These are phyloP conservation scores for Carallia pectinifolia DNA, from an alignment of 345 rosid species.

Conservation along the genomic window DNA sequence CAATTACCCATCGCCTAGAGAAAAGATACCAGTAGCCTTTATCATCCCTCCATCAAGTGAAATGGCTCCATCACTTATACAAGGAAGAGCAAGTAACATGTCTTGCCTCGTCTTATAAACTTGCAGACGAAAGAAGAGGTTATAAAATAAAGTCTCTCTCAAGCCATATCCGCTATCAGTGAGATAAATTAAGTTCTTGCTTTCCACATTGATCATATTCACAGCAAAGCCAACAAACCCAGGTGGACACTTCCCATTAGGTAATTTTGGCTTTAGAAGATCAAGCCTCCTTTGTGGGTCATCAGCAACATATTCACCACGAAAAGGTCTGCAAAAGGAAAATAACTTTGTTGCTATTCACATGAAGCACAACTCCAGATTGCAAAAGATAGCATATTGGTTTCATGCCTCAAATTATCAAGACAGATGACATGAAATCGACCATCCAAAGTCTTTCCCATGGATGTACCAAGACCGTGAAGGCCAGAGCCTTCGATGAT, in stretches of 20 bases:
- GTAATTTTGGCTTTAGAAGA: slow-evolving; percentile 72
- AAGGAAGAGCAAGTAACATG: slow-evolving; percentile 71
- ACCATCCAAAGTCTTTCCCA: slow-evolving; percentile 61
- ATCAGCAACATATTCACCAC: slow-evolving; percentile 65
- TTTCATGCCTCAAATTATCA: slow-evolving; percentile 67
- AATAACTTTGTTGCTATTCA: slow-evolving; percentile 3
- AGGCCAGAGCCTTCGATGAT: slow-evolving; percentile 60
- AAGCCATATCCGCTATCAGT: slow-evolving; percentile 70
- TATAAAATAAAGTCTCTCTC: slow-evolving; percentile 87
- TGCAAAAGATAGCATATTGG: slow-evolving; percentile 9
- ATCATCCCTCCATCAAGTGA: slow-evolving; percentile 95
- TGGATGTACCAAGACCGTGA: slow-evolving; percentile 75
- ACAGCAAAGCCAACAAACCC: slow-evolving; percentile 94
- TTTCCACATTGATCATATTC: slow-evolving; percentile 74
- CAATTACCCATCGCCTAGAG: slow-evolving; percentile 64
- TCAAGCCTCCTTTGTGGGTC: slow-evolving; percentile 88
- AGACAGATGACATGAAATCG: slow-evolving; percentile 72
- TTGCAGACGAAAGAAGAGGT: slow-evolving; percentile 70
- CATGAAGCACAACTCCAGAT: slow-evolving; percentile 9
- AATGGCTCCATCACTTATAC: slow-evolving; percentile 80
- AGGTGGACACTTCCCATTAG: slow-evolving; percentile 68
- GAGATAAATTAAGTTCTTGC: slow-evolving; percentile 47
- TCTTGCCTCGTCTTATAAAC: slow-evolving; percentile 74
- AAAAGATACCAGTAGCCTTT: slow-evolving; percentile 57
- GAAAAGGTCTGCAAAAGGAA: slow-evolving; percentile 57